Percentiles rank a stretch among this genome's conserved stretches.
Conservation (phyloP, 2,329 filamentous ascomycete genomes). For the Rutstroemia sp. region DNA sequence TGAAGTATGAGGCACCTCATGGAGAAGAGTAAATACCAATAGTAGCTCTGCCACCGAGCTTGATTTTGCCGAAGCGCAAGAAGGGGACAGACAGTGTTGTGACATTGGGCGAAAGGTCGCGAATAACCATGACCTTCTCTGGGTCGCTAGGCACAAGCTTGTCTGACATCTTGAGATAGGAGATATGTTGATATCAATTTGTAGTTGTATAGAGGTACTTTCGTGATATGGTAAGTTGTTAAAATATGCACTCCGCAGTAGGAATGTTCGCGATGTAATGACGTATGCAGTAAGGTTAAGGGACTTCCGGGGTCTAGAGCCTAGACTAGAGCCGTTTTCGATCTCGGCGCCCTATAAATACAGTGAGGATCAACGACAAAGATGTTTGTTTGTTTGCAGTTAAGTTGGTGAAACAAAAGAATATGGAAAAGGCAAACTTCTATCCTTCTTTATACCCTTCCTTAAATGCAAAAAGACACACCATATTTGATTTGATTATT, state of each 20-base stretch:
- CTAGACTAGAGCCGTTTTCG: no score
- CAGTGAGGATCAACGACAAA: no score
- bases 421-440: no score
- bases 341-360: no score
- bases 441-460: no score
- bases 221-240: background rate
- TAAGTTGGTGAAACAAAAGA: no score
- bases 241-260: no score
- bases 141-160: slow-evolving; percentile 65
- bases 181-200: background rate
- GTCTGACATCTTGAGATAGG: slow-evolving; percentile 42
- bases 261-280: no score
- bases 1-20: background rate
- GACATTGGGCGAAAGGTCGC: slow-evolving; percentile 72
- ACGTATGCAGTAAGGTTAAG: no score
- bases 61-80: slow-evolving; percentile 67
- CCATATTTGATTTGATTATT: background rate
- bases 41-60: slow-evolving; percentile 81
- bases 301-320: no score
- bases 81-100: slow-evolving; percentile 80
- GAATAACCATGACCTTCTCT: slow-evolving; percentile 81
- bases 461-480: no score
- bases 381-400: no score
- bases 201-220: background rate
- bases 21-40: slow-evolving; percentile 48